These are phyloP conservation scores for Saccharomyces paradoxus DNA, from an alignment of 805 yeast species.

Conservation along the genomic window DNA sequence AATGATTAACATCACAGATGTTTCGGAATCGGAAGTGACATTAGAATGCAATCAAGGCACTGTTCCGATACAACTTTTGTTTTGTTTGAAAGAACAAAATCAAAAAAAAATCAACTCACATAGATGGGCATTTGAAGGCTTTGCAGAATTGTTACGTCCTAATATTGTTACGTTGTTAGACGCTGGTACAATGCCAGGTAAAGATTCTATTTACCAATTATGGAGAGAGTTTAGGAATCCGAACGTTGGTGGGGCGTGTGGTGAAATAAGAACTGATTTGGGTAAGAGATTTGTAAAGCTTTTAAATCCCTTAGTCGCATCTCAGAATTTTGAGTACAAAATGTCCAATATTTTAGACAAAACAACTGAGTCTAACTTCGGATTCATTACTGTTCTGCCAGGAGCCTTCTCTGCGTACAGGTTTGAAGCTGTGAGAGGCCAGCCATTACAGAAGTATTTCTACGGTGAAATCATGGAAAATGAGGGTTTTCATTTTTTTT, in stretches of 20 bases:
- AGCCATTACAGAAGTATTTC: constrained; percentile 81
- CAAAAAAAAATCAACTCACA: constrained; percentile 89
- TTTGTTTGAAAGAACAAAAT: constrained; percentile 85
- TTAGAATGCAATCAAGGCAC: constrained; percentile 41
- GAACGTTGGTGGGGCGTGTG: constrained; percentile 94
- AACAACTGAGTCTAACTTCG: constrained; percentile 91
- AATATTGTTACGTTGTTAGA: constrained; percentile 77
- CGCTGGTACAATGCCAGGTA: constrained; percentile 89
- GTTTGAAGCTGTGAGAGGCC: constrained; percentile 72
- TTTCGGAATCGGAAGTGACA: constrained; percentile 55
- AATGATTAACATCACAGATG: constrained; percentile 72
- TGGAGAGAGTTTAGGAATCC: constrained; percentile 81
- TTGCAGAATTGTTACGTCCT: constrained; percentile 75
- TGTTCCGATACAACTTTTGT: constrained; percentile 79
- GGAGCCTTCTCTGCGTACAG: constrained; percentile 97
- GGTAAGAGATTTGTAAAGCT: constrained; percentile 53
- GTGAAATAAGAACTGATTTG: constrained; percentile 82
- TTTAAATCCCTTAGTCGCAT: constrained; percentile 84
- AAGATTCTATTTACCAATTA: constrained; percentile 74
- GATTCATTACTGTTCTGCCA: constrained; percentile 88
- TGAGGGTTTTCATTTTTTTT: constrained; percentile 69
- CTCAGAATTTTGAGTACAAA: constrained; percentile 94
- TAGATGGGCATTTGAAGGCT: constrained; percentile 93
- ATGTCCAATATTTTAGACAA: constrained; percentile 91
- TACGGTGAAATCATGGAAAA: constrained; percentile 79